These are phyloP conservation scores for Backusella morwellensis DNA, from an alignment of 192 early-diverging fungal species.

Conservation along the genomic window DNA sequence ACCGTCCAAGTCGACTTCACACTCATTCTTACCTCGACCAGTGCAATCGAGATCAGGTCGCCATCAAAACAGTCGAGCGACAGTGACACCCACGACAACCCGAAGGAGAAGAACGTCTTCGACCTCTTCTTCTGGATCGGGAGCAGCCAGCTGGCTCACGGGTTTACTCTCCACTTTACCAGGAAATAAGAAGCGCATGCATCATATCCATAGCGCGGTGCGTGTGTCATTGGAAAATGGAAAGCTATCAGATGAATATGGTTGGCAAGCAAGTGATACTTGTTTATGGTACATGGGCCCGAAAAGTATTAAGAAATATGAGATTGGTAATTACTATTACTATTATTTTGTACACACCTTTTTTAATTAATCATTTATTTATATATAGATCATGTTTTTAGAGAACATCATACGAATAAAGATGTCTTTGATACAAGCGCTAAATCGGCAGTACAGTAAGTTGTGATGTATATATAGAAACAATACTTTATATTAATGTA, in stretches of 20 bases:
- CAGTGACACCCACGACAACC: not conserved
- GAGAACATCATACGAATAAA: not conserved
- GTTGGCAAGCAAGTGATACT: not conserved
- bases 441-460: not conserved
- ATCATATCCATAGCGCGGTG: not conserved
- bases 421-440: conserved; percentile 3
- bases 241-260: not conserved
- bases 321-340: not conserved
- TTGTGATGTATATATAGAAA: not conserved
- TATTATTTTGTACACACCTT: not conserved
- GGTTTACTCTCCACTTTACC: not conserved
- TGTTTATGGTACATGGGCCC: not conserved
- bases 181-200: not conserved
- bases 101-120: not conserved
- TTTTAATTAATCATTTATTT: not conserved
- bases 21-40: not conserved
- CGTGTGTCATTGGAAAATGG: conserved; percentile 4
- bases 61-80: not conserved
- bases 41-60: not conserved
- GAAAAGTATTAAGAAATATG: conserved; percentile 3
- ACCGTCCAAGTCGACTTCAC: not conserved
- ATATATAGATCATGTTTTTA: conserved; percentile 13
- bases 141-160: not conserved
- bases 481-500: not conserved
- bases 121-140: not conserved